Evolutionary conservation across 2,329 filamentous ascomycete species (phyloP), one percentile per base, ranked within the genome.

Genomic region (Penicillium sp.): DNA sequence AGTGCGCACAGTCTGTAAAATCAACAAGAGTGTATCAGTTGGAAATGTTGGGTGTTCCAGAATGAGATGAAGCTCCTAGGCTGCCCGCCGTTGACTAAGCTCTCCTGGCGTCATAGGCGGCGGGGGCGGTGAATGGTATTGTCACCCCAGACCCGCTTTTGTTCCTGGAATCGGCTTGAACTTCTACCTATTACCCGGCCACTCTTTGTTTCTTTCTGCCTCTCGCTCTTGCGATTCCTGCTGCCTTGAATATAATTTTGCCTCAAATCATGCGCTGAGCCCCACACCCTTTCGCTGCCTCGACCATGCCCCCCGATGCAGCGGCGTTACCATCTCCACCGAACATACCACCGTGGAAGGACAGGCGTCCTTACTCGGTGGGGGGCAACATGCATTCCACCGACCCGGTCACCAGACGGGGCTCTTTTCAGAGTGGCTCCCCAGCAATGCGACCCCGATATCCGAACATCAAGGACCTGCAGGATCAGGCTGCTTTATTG

Each of bases 391-490:
- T 73, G 68, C 62, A 65, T 59, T 60, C 70, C 49, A 64, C 63
- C 50, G 63, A 61, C 33, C 65, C 64, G 59, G 58, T 59, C 51
- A 66, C 59, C 56, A 65, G 67, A 61, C 60, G 62, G 24, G 59
- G 56, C 55, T 59, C 62, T 24, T 63, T 68, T 64, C 58, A 63
- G 42, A 71, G 67, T 59, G 67, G 61, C 58, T 55, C 59, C 27
- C 45, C 58, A 59, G 55, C 54, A 47, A 58, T 58, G 54, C 66
- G 63, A 57, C 67, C 70, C 31, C 65, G 66, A 47, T 75, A 71
- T 49, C 74, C 73, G 13, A 72, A 75, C 63, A 74, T 76, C 45
- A 76, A 75, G 54, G 74, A 75, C 59, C 70, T 76, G 42, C 74
- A 76, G 53, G 74, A 76, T 56, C 64, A 76, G 59, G 74, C 74